Percentiles rank a stretch among this genome's conserved stretches.
Conservation (phyloP, 2,329 filamentous ascomycete genomes). For the Cladophialophora bantiana region DNA sequence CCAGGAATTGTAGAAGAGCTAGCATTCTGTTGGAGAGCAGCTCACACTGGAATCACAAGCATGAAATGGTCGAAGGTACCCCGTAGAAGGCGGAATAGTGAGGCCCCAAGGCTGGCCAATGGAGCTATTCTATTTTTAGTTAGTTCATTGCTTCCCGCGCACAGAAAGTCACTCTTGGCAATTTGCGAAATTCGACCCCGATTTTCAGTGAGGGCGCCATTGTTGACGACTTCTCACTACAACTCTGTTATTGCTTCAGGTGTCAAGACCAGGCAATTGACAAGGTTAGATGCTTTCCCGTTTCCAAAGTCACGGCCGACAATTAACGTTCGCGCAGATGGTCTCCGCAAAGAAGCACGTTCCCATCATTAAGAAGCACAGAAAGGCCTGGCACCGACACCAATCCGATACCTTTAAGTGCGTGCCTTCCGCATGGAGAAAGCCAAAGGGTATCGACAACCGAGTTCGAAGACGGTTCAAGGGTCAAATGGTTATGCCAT, state of each 20-base stretch:
- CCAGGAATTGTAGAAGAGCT: constrained; percentile 31
- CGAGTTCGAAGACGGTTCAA: constrained; percentile 96
- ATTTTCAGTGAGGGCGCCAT: constrained; percentile 11
- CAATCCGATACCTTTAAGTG: constrained; percentile 97
- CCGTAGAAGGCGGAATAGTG: not conserved
- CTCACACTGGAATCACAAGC: not conserved
- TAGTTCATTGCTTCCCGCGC: not conserved
- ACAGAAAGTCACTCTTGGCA: constrained; percentile 19
- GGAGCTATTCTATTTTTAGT: not conserved
- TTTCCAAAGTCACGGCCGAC: not conserved
- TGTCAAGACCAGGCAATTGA: constrained; percentile 14
- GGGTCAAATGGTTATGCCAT: constrained; percentile 95
- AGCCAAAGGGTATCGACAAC: constrained; percentile 99
- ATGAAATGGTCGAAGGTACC: not conserved
- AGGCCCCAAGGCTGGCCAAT: constrained; percentile 4
- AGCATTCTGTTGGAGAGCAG: not conserved
- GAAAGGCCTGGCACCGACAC: constrained; percentile 94
- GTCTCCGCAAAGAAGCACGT: constrained; percentile 99
- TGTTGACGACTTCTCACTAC: constrained; percentile 11
- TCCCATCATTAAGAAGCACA: constrained; percentile 99
- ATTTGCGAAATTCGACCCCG: constrained; percentile 18
- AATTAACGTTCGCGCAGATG: constrained; percentile 67
- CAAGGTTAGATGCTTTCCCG: constrained; percentile 6
- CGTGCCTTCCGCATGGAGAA: constrained; percentile 90
- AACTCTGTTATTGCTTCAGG: constrained; percentile 12